A percentile compares a stretch with the other conserved stretches of the same genome.
These are phyloP conservation scores for Hawksworthiomyces lignivorus DNA, from an alignment of 2,329 filamentous ascomycete species.

Conservation along the genomic window DNA sequence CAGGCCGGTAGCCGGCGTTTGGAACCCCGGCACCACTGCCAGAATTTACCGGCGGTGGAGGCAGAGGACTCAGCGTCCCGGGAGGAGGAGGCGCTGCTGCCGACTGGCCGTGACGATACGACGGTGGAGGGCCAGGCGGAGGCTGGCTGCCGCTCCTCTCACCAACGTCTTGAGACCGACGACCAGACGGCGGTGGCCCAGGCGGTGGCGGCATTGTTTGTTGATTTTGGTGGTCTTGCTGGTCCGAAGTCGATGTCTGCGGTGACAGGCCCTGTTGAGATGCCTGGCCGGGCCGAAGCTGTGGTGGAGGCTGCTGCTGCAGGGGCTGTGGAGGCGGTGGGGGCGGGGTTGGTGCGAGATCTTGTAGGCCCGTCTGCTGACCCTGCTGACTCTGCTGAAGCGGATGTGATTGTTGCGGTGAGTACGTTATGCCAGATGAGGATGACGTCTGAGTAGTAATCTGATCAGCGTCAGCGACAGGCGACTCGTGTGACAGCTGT, in stretches of 20 bases:
- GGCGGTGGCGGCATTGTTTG: constrained; percentile 39
- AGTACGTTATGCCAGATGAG: constrained; percentile 21
- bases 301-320: constrained; percentile 20
- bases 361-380: constrained; percentile 13
- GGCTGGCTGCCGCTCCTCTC: constrained; percentile 33
- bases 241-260: constrained; percentile 8
- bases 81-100: not conserved
- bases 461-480: constrained; percentile 41
- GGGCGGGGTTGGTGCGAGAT: constrained; percentile 13
- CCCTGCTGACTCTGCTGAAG: constrained; percentile 1
- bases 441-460: constrained; percentile 35
- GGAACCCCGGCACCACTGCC: constrained; percentile 23
- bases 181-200: constrained; percentile 34
- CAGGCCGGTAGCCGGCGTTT: constrained; percentile 26
- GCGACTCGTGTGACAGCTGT: constrained; percentile 56
- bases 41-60: constrained; percentile 21
- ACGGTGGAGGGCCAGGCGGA: constrained; percentile 38
- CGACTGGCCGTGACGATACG: constrained; percentile 44
- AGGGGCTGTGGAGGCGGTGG: constrained; percentile 5
- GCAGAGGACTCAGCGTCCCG: constrained; percentile 31
- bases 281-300: constrained; percentile 25
- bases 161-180: constrained; percentile 39
- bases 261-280: constrained; percentile 24
- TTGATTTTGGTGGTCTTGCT: constrained; percentile 8
- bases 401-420: constrained; percentile 25